Base-by-base conservation (phyloP, 805 yeast species). In the Candida easanensis region DNA sequence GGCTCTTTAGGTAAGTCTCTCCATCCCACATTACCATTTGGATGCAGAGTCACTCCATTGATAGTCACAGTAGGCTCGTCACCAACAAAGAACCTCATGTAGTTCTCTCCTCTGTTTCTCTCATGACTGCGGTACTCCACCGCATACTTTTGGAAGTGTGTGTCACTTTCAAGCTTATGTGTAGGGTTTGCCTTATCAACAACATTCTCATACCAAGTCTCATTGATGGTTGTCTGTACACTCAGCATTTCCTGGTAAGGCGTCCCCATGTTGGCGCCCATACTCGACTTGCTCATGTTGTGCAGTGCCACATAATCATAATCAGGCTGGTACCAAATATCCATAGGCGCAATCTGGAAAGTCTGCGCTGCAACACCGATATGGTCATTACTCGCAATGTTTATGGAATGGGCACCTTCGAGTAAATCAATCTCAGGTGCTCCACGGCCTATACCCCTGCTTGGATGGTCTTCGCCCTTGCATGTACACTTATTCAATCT, bases 301-400 rank as follows among this genome's bases (percentile, higher is more conserved):
- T 72, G 56, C 33, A 74, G 56, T 35, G 66, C 71, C 33, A 74
- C 58, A 46, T 65, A 74, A 45, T 69, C 65, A 54, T 74, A 74
- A 53, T 74, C 78, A 3, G 80, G 77, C 50, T 57, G 58, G 50
- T 73, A 74, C 80, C 80, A 74, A 32, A 73, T 65, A 54, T 74
- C 79, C 55, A 63, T 64, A 1, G 79, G 80, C 8, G 80, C 80
- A 47, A 74, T 58, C 57, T 74, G 79, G 45, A 69, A 61, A 1
- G 79, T 71, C 49, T 74, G 80, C 1, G 78, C 71, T 3, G 69
- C 78, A 23, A 71, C 64, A 28, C 79, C 79, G 39, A 61, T 49
- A 21, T 50, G 43, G 7, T 52, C 34, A 22, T 44, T 56, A 13
- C 66, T 54, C 19, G 46, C 42, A 13, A 54, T 36, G 23, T 43